Evolutionary conservation across 2,329 filamentous ascomycete species (phyloP).

Genomic region (Xylaria hypoxylon): DNA sequence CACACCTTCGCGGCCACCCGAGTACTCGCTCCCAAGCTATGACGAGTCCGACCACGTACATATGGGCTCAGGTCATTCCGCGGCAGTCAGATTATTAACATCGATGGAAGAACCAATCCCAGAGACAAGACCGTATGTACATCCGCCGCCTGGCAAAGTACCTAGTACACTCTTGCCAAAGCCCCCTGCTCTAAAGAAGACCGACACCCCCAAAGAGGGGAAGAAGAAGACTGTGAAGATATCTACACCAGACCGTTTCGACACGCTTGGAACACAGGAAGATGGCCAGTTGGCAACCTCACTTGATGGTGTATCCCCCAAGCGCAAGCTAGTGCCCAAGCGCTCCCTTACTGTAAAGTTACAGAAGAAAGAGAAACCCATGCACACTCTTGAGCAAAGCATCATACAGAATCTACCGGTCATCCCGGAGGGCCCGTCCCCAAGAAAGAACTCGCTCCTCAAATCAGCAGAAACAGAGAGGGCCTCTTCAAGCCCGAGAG

Average conservation of each 20-base stretch:
- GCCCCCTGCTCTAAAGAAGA: constrained; percentile 44
- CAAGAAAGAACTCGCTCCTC: constrained; percentile 55
- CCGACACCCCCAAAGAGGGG: constrained; percentile 32
- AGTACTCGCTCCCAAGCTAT: constrained; percentile 68
- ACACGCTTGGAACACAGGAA: constrained; percentile 55
- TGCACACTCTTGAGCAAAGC: constrained; percentile 49
- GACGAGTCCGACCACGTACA: constrained; percentile 63
- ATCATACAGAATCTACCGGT: constrained; percentile 58
- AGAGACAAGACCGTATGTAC: constrained; percentile 67
- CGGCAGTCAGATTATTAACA: constrained; percentile 71
- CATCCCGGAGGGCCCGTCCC: constrained; percentile 64
- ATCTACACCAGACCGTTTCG: constrained; percentile 46
- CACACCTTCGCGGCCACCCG: constrained; percentile 65
- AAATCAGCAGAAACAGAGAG: constrained; percentile 45
- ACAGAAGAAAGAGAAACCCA: constrained; percentile 57
- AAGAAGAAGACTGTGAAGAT: constrained; percentile 46
- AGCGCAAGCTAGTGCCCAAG: constrained; percentile 44
- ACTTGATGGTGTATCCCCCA: constrained; percentile 36
- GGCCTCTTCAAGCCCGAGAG: constrained; percentile 30
- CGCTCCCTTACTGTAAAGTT: constrained; percentile 61
- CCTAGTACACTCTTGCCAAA: constrained; percentile 45
- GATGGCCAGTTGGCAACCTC: constrained; percentile 45
- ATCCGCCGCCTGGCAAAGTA: constrained; percentile 42
- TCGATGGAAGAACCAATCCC: constrained; percentile 67
- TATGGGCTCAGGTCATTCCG: constrained; percentile 58